phyloP scores from a whole-genome alignment of 2,329 filamentous ascomycete species.

The Trichophyton mentagrophytes region DNA sequence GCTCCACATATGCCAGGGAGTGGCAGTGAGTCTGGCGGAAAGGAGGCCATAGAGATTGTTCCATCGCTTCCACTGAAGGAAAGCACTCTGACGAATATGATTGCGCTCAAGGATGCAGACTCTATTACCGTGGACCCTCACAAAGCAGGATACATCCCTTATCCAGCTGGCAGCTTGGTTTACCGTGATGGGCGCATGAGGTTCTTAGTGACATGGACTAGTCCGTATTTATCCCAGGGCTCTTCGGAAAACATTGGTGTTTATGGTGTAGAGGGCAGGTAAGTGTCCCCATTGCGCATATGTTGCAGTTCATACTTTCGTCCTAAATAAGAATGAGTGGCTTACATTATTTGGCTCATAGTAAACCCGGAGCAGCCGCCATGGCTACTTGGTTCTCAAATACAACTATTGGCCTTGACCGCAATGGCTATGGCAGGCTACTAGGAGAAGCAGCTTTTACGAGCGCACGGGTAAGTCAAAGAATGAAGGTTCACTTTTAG shows the following conservation, averaged over 20 bases:
- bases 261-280: not conserved
- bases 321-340: too few relatives aligned
- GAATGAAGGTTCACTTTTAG: too few relatives aligned
- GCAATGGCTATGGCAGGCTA: too few relatives aligned
- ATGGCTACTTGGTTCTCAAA: not conserved
- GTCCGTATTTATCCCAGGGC: slow-evolving; percentile 19
- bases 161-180: slow-evolving; percentile 35
- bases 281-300: not conserved
- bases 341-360: not conserved
- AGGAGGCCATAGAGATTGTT: too few relatives aligned
- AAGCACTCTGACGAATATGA: slow-evolving; percentile 17
- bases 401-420: not conserved
- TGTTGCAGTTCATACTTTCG: too few relatives aligned
- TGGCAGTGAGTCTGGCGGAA: too few relatives aligned
- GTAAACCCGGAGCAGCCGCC: not conserved
- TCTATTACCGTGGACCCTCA: slow-evolving; percentile 39
- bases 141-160: slow-evolving; percentile 37
- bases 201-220: slow-evolving; percentile 35
- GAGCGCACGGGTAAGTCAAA: too few relatives aligned
- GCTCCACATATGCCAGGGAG: too few relatives aligned
- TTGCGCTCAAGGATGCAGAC: slow-evolving; percentile 30
- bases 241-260: not conserved
- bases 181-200: slow-evolving; percentile 36
- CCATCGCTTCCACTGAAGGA: slow-evolving; percentile 15
- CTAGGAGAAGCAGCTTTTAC: too few relatives aligned